Evolutionary conservation across 2,329 filamentous ascomycete genomes (phyloP).

Genomic region (Esteya vermicola): DNA sequence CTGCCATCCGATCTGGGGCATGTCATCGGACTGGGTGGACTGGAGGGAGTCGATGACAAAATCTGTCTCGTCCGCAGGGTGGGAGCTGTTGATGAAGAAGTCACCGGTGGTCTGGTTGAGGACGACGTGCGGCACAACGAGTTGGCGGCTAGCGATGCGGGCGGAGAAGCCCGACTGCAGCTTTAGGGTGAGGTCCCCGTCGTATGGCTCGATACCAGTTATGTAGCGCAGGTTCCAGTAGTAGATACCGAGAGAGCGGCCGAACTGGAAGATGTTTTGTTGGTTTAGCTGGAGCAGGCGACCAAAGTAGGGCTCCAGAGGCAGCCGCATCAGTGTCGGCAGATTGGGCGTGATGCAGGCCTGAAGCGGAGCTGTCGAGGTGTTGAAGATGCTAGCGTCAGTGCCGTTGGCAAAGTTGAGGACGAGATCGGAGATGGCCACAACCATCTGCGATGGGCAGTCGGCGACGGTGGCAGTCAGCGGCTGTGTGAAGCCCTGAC

Average conservation of each 20-base stretch:
- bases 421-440: constrained; percentile 16
- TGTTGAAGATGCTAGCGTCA: constrained; percentile 15
- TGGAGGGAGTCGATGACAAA: constrained; percentile 15
- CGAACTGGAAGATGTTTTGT: constrained; percentile 3
- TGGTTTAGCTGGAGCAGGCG: no score
- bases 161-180: constrained; percentile 9
- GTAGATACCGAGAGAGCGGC: constrained; percentile 9
- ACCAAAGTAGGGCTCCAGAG: constrained; percentile 12
- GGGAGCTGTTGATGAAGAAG: not conserved
- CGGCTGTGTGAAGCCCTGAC: constrained; percentile 9
- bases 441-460: constrained; percentile 16
- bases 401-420: constrained; percentile 19
- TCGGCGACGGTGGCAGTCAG: constrained; percentile 7
- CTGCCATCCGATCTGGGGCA: constrained; percentile 14
- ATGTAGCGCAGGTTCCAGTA: constrained; percentile 11
- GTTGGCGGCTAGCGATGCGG: constrained; percentile 16
- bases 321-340: constrained; percentile 11
- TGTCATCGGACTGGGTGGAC: constrained; percentile 10
- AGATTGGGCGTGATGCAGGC: constrained; percentile 12
- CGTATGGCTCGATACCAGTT: constrained; percentile 1
- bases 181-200: constrained; percentile 10
- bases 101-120: constrained; percentile 2
- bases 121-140: constrained; percentile 13
- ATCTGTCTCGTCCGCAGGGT: constrained; percentile 7
- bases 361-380: constrained; percentile 3